Conservation (phyloP, 1,284 basidiomycete species). For the Malassezia caprae region DNA sequence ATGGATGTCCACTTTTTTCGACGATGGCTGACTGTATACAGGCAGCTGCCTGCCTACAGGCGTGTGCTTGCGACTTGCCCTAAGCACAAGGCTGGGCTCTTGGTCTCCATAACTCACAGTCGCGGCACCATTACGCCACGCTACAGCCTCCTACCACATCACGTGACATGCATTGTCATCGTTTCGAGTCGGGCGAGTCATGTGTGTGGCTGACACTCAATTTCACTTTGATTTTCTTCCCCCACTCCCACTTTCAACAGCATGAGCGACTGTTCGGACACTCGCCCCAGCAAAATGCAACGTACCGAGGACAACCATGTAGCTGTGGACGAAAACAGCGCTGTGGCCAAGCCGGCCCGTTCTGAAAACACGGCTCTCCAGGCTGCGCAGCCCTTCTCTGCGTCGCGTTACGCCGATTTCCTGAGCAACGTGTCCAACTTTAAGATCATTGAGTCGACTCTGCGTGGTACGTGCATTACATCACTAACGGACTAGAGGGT, state of each 20-base stretch:
- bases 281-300: conserved; percentile 22
- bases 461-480: conserved; percentile 53
- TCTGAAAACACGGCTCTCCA: conserved; percentile 17
- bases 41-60: no score
- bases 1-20: neutral
- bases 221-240: neutral
- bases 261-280: conserved; percentile 34
- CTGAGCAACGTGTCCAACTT: conserved; percentile 49
- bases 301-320: conserved; percentile 37
- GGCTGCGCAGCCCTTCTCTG: conserved; percentile 31
- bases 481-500: conserved; percentile 57
- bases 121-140: neutral
- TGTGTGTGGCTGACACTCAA: neutral
- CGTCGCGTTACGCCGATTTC: conserved; percentile 36
- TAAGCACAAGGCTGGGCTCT: neutral
- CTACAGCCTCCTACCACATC: neutral
- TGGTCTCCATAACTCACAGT: neutral
- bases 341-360: conserved; percentile 3
- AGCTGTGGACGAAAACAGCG: conserved; percentile 27
- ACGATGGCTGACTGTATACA: no score
- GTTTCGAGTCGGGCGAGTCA: conserved; percentile 1
- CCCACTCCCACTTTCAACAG: neutral
- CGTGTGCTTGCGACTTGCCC: no score
- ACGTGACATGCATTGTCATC: neutral
- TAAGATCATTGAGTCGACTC: conserved; percentile 85